Base-by-base conservation (phyloP, 2,329 filamentous ascomycete genomes). In the Emmonsiellopsis sp. region DNA sequence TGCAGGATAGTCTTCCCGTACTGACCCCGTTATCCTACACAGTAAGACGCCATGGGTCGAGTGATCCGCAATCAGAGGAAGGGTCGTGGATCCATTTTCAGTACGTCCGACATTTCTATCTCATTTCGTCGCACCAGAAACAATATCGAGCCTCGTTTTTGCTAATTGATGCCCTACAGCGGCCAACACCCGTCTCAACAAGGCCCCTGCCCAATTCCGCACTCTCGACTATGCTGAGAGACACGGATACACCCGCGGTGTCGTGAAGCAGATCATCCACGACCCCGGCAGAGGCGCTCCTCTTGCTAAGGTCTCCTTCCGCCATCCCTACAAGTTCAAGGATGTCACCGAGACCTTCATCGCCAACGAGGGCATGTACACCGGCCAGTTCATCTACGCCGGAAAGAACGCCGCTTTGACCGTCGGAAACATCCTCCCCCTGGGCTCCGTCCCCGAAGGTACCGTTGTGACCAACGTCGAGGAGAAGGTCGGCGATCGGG, bases 321-420 rank as follows among this genome's bases (percentile, higher is more conserved):
- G 93, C 70, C 88, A 95, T 78, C 90, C 93, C 69, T 98, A 98
- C 87, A 84, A 85, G 77, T 97, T 88, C 87, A 95, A 95, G 86
- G 86, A 91, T 74, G 80, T 90, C 75, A 92, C 87, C 76, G 91
- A 98, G 86, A 98, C 93, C 67, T 96, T 98, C 86, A 98, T 98
- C 74, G 93, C 93, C 78, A 98, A 97, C 81, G 93, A 97, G 83
- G 93, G 93, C 81, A 96, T 97, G 91, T 98, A 97, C 88, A 96
- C 93, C 65, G 93, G 93, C 75, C 93, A 98, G 79, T 98, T 98
- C 84, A 90, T 98, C 86, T 98, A 98, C 80, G 93, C 92, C 74
- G 93, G 93, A 75, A 98, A 98, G 89, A 93, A 95, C 80, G 93
- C 93, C 70, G 82, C 86, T 64, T 84, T 98, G 72, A 97, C 88